Percentiles rank a stretch among this genome's conserved stretches.
Conservation (phyloP, 2,329 filamentous ascomycete genomes). For the Phialophora chinensis region DNA sequence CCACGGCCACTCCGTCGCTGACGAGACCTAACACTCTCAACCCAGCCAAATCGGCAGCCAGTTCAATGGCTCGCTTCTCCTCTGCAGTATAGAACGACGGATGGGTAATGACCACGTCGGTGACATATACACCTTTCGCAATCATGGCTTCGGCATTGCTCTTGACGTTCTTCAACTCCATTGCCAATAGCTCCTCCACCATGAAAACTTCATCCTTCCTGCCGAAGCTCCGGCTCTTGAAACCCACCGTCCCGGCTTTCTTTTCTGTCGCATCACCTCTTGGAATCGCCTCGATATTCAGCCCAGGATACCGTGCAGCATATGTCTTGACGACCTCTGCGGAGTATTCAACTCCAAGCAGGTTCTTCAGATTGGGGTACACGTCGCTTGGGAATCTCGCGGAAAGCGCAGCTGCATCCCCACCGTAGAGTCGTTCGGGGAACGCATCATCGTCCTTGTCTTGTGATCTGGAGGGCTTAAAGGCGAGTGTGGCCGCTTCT, state of each 20-base stretch:
- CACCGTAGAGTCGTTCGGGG: conserved; percentile 90
- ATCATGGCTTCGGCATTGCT: conserved; percentile 85
- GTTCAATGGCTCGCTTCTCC: conserved; percentile 83
- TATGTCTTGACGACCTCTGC: conserved; percentile 72
- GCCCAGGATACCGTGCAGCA: conserved; percentile 74
- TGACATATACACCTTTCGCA: conserved; percentile 73
- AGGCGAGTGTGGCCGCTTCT: conserved; percentile 86
- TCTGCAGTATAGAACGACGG: conserved; percentile 89
- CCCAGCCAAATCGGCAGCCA: conserved; percentile 85
- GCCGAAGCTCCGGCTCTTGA: conserved; percentile 75
- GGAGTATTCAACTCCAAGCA: conserved; percentile 74
- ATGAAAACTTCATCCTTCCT: conserved; percentile 67
- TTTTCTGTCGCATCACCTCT: conserved; percentile 47
- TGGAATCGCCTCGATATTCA: conserved; percentile 68
- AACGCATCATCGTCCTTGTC: conserved; percentile 67
- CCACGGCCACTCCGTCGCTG: conserved; percentile 89
- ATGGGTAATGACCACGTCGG: conserved; percentile 85
- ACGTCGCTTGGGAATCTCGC: conserved; percentile 90
- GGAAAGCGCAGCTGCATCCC: conserved; percentile 85
- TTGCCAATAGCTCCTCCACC: conserved; percentile 92
- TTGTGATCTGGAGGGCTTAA: conserved; percentile 79
- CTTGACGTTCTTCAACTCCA: conserved; percentile 92
- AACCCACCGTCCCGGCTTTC: conserved; percentile 72
- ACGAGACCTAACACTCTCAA: conserved; percentile 84
- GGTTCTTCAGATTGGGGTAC: conserved; percentile 89